Conservation (phyloP, 805 yeast genomes). For the Candida glaebosa region DNA sequence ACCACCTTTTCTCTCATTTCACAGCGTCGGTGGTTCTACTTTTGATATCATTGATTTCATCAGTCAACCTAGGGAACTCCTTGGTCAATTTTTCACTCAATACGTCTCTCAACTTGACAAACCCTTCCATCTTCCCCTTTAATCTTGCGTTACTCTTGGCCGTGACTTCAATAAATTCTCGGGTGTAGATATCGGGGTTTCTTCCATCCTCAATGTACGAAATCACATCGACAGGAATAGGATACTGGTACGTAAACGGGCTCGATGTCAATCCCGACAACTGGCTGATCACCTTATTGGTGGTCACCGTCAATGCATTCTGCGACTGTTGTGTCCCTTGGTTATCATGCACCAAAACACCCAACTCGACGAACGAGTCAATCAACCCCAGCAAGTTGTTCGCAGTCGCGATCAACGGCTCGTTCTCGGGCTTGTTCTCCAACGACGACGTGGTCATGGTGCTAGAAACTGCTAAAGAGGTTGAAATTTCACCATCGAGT, state of each 20-base stretch:
- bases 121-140: slow-evolving; percentile 77
- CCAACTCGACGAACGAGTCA: slow-evolving; percentile 84
- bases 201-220: slow-evolving; percentile 94
- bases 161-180: slow-evolving; percentile 95
- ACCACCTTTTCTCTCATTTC: not conserved
- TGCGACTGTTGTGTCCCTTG: slow-evolving; percentile 84
- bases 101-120: slow-evolving; percentile 57
- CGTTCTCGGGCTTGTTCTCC: slow-evolving; percentile 19
- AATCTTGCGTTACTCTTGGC: slow-evolving; percentile 83
- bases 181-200: slow-evolving; percentile 93
- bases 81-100: slow-evolving; percentile 65
- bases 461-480: not conserved
- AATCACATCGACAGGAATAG: slow-evolving; percentile 80
- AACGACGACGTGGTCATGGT: slow-evolving; percentile 31
- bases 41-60: slow-evolving; percentile 54
- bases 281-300: slow-evolving; percentile 41
- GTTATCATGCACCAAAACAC: slow-evolving; percentile 89
- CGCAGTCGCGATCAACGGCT: slow-evolving; percentile 27
- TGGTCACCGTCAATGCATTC: slow-evolving; percentile 36
- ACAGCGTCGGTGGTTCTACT: slow-evolving; percentile 34
- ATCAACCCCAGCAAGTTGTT: slow-evolving; percentile 30
- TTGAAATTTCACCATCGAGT: not conserved
- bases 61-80: slow-evolving; percentile 75
- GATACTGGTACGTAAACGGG: slow-evolving; percentile 32
- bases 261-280: slow-evolving; percentile 30